phyloP scores from a whole-genome alignment of 768 basidiomycete genomes.

The Symmetrospora coprosmae region DNA sequence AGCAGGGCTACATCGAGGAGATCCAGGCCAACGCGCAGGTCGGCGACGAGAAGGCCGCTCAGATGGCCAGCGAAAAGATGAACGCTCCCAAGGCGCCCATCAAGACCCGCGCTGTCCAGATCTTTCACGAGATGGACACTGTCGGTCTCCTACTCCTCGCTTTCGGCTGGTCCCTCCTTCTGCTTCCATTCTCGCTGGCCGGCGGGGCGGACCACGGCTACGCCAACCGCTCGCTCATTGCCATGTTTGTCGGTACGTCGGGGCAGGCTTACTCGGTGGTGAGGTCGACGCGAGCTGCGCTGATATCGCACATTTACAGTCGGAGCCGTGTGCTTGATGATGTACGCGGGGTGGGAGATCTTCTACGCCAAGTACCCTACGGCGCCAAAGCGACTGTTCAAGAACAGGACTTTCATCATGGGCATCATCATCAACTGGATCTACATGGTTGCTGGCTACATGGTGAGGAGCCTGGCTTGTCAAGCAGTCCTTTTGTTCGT shows the following conservation, averaged over 20 bases:
- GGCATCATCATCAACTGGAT: constrained; percentile 25
- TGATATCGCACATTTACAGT: too few species aligned
- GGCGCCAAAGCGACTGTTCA: constrained; percentile 20
- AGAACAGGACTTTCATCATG: constrained; percentile 23
- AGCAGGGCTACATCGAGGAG: too few species aligned
- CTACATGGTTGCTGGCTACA: constrained; percentile 3
- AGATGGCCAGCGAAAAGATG: too few species aligned
- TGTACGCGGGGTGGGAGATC: constrained; percentile 22
- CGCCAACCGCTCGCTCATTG: constrained; percentile 33
- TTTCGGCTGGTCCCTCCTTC: constrained; percentile 27
- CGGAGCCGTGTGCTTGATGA: constrained; percentile 28
- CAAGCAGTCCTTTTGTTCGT: not conserved
- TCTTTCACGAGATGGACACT: constrained; percentile 14
- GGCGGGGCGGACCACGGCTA: constrained; percentile 36
- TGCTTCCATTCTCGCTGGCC: constrained; percentile 32
- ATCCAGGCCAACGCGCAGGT: too few species aligned
- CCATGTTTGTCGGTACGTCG: constrained; percentile 36
- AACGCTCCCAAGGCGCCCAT: too few species aligned
- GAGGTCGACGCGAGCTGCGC: too few species aligned
- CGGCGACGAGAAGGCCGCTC: too few species aligned
- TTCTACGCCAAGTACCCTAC: constrained; percentile 21
- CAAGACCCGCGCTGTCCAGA: too few species aligned
- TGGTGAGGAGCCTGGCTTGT: not conserved
- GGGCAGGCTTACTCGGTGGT: too few species aligned
- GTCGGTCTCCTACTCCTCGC: constrained; percentile 26